Base-by-base conservation (phyloP, 2,329 filamentous ascomycete genomes). In the Trichoderma sp. region DNA sequence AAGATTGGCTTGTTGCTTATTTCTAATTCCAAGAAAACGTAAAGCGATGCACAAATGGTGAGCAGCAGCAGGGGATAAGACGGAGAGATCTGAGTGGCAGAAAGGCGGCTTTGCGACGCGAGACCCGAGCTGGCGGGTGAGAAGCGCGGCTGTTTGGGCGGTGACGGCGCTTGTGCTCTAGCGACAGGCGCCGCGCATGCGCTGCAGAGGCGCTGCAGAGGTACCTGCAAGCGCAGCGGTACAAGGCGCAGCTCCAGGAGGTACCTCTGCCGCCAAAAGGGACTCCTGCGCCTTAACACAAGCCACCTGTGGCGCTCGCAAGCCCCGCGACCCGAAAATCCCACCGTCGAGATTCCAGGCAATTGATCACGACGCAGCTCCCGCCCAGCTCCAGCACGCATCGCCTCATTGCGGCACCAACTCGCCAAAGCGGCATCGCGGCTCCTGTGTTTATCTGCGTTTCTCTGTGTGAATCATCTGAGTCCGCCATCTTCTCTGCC, bases 311-410 rank as follows among this genome's bases (percentile, higher is more conserved):
- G 64, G 64, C 64, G 53, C 55, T 29, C 56, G 40, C 37, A 27
- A 68, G 67, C 67, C 67, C 67, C 67, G 67, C 67, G 67, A 69
- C 52, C 53, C 53, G 60, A 69, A 69, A 68, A 69, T 53, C 53
- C 67, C 59, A 69, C 67, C 52, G 53, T 33, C 27, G 27, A 33
- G 27, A 33, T 6, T 33, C 27, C 29, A 29, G 62, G 52, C 16
- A 35, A 47, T 67, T 58, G 40, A 56, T 61, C 66, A 62, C 56
- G 65, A 31, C 55, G 57, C 59, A 62, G 43, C 66, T 58, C 55
- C 24, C n/a, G 33, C 43, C 31, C 47, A 24, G 21, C 66, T 68
- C 52, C 29, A 62, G 47, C 47, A 24, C 24, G 56, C 59, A n/a
- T 57, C 37, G 56, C 53, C 56, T 49, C 27, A 33, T 58, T 57